Conservation (phyloP, 805 yeast species). For the Pichia nanzhaoensis region DNA sequence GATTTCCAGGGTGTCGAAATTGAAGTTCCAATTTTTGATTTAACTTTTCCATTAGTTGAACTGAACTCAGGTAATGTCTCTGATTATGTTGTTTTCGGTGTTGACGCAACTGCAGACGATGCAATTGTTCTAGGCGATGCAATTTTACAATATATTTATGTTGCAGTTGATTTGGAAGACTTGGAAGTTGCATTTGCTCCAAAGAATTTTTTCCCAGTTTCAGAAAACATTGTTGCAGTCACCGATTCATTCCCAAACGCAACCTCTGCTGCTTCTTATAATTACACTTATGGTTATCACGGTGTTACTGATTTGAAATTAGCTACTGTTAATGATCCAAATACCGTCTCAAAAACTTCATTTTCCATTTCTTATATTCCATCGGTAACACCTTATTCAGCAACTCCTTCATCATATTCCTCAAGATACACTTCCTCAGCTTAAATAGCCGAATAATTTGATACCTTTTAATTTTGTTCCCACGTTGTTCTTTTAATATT, state of each 20-base stretch:
- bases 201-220: constrained; percentile 7
- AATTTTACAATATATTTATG: constrained; percentile 44
- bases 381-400: constrained; percentile 7
- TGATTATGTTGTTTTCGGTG: constrained; percentile 35
- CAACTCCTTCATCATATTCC: background rate
- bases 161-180: constrained; percentile 49
- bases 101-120: constrained; percentile 26
- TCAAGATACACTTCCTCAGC: background rate
- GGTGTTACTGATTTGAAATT: constrained; percentile 12
- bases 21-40: constrained; percentile 36
- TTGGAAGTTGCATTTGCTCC: constrained; percentile 39
- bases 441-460: background rate
- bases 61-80: constrained; percentile 8
- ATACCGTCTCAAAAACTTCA: constrained; percentile 9
- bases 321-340: constrained; percentile 12
- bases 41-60: constrained; percentile 10
- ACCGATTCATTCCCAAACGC: constrained; percentile 12
- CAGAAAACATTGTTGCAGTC: constrained; percentile 10
- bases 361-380: constrained; percentile 8
- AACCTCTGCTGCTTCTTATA: constrained; percentile 10
- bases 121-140: constrained; percentile 45
- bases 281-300: constrained; percentile 11
- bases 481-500: no score
- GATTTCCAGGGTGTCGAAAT: constrained; percentile 49
- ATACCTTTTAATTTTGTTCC: background rate